Evolutionary conservation across 1,284 basidiomycete species (phyloP).

Genomic region (Xerocomus nothofagi): DNA sequence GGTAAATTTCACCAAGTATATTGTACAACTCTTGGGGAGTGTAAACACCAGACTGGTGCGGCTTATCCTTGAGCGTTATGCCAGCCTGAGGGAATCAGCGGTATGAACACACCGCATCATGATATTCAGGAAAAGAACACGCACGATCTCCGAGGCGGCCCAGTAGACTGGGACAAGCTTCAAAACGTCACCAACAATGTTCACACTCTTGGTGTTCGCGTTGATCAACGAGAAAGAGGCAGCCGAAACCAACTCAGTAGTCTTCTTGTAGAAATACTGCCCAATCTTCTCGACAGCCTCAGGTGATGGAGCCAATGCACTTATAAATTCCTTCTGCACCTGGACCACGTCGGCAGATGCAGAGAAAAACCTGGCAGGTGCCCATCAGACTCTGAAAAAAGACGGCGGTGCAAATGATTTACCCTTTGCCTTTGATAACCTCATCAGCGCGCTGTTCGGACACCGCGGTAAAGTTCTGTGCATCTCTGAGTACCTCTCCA

Average conservation of each 20-base stretch:
- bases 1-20: slow-evolving; percentile 67
- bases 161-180: slow-evolving; percentile 66
- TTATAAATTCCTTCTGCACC: slow-evolving; percentile 50
- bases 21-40: slow-evolving; percentile 62
- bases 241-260: slow-evolving; percentile 52
- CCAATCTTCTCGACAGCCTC: slow-evolving; percentile 51
- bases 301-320: slow-evolving; percentile 46
- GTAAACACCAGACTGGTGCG: slow-evolving; percentile 54
- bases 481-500: slow-evolving; percentile 50
- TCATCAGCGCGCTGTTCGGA: slow-evolving; percentile 50
- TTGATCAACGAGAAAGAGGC: slow-evolving; percentile 57
- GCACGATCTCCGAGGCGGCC: slow-evolving; percentile 66
- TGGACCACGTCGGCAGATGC: slow-evolving; percentile 46
- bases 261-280: slow-evolving; percentile 61
- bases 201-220: slow-evolving; percentile 51
- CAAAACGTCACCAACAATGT: slow-evolving; percentile 72
- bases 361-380: slow-evolving; percentile 51
- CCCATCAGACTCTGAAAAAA: not conserved
- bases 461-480: slow-evolving; percentile 45
- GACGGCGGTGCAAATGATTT: slow-evolving; percentile 13
- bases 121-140: slow-evolving; percentile 24
- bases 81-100: slow-evolving; percentile 51
- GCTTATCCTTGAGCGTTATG: slow-evolving; percentile 65
- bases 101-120: slow-evolving; percentile 2
- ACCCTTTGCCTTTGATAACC: slow-evolving; percentile 62